A percentile compares a stretch with the other conserved stretches of the same genome.
Conservation (phyloP, 495 filamentous ascomycete genomes). For the Aspergillus ostianus region DNA sequence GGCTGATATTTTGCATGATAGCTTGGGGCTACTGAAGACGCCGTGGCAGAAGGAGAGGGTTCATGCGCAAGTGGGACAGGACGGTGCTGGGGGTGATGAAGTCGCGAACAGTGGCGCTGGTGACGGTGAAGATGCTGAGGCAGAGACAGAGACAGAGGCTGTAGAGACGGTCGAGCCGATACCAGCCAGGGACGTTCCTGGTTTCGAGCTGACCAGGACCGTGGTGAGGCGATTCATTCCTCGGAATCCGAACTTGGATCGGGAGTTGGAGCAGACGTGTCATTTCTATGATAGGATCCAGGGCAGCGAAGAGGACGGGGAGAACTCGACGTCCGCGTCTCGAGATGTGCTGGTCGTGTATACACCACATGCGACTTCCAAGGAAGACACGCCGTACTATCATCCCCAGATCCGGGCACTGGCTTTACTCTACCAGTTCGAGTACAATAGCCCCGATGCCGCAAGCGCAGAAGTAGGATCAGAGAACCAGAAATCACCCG, state of each 20-base stretch:
- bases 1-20: slow-evolving; percentile 75
- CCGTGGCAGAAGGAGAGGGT: slow-evolving; percentile 24
- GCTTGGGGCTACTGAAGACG: slow-evolving; percentile 33
- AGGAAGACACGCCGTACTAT: slow-evolving; percentile 75
- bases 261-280: slow-evolving; percentile 74
- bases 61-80: slow-evolving; percentile 11
- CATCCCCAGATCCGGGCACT: slow-evolving; percentile 72
- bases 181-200: slow-evolving; percentile 42
- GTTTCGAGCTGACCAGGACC: slow-evolving; percentile 55
- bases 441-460: background rate
- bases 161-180: slow-evolving; percentile 14
- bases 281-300: slow-evolving; percentile 52
- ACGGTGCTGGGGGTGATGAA: background rate
- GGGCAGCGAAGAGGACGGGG: background rate
- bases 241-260: slow-evolving; percentile 73
- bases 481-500: background rate
- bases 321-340: slow-evolving; percentile 4
- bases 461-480: background rate
- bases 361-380: slow-evolving; percentile 64
- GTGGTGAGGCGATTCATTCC: slow-evolving; percentile 76
- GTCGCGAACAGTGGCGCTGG: no score
- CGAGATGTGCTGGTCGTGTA: slow-evolving; percentile 62
- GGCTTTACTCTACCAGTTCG: slow-evolving; percentile 70
- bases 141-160: background rate
- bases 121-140: no score